Base-by-base conservation (phyloP, 2,329 filamentous ascomycete genomes). In the Orbilia javanica region DNA sequence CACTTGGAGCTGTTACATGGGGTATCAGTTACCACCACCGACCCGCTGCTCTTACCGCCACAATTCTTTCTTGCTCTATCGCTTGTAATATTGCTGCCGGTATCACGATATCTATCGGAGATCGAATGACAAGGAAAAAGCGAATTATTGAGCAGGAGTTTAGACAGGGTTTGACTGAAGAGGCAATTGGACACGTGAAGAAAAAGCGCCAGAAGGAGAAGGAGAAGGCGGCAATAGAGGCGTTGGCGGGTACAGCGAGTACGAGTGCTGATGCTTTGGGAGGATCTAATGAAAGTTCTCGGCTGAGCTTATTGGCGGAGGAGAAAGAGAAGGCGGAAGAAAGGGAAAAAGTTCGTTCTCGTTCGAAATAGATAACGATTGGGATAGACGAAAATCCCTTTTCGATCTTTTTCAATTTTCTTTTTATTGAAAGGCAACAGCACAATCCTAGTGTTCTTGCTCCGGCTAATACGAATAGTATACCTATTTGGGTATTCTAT, bases 11-110 rank as follows among this genome's bases (percentile, higher is more conserved):
- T 2, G 90, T 88, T 79, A 96, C 93, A 0, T 96, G 92, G 91
- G 88, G 89, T 27, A 95, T 94, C 81, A 87, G 89, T 83, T 93
- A 93, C 84, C 87, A 89, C 62, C 84, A 86, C 0, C 90, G 93
- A 0, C 90, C 90, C 0, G 88, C 90, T 79, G 92, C 92, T 0
- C 84, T 95, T 29, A 96, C 93, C 0, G 93, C 93, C 0, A 90
- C 92, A 4, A 94, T 96, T 70, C 91, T 96, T 1, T 92, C 90
- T 82, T 92, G 89, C 82, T 93, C 90, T 25, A 93, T 96, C 81
- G 88, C 90, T 0, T 91, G 90, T 82, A 96, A 96, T 83, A 90
- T 93, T 79, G 88, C 88, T 0, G 93, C 91, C 0, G 93, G 93
- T 2, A 84, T 96, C 0, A 83, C 95, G 27, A 96, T 96, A 82